These are phyloP conservation scores for Cyberlindnera subsufficiens DNA, from an alignment of 805 yeast genomes.

Conservation along the genomic window DNA sequence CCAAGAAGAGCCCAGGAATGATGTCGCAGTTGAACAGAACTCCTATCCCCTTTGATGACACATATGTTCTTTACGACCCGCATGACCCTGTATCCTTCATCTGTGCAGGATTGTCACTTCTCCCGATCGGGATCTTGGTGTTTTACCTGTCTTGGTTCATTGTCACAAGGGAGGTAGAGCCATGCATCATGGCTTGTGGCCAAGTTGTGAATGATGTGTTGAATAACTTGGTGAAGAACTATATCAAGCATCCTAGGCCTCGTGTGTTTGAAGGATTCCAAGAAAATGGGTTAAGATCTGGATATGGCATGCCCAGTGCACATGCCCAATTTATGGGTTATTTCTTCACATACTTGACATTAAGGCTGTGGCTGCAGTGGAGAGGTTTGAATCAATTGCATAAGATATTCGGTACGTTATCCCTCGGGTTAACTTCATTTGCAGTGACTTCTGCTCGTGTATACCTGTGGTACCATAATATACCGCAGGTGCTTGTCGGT, in stretches of 20 bases:
- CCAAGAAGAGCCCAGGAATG: no score
- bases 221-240: slow-evolving; percentile 61
- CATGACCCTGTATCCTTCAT: slow-evolving; percentile 51
- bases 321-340: slow-evolving; percentile 96
- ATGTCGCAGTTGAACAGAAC: slow-evolving; percentile 9
- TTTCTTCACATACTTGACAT: slow-evolving; percentile 50
- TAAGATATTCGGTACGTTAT: slow-evolving; percentile 26
- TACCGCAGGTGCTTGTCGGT: slow-evolving; percentile 73
- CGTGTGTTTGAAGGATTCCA: slow-evolving; percentile 30
- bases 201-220: slow-evolving; percentile 73
- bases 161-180: slow-evolving; percentile 77
- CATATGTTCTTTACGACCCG: slow-evolving; percentile 76
- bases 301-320: slow-evolving; percentile 96
- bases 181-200: slow-evolving; percentile 78
- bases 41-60: slow-evolving; percentile 71
- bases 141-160: slow-evolving; percentile 83
- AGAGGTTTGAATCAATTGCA: slow-evolving; percentile 25
- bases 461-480: slow-evolving; percentile 71
- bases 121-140: slow-evolving; percentile 74
- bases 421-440: slow-evolving; percentile 24
- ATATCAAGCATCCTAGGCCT: slow-evolving; percentile 74
- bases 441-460: slow-evolving; percentile 67
- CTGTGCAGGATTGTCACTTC: slow-evolving; percentile 67
- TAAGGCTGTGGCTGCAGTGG: slow-evolving; percentile 40
- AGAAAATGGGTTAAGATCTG: slow-evolving; percentile 40